Percentiles rank a stretch among this genome's conserved stretches.
phyloP scores from a whole-genome alignment of 352 stramenopile species.

The Pythium aquatile region DNA sequence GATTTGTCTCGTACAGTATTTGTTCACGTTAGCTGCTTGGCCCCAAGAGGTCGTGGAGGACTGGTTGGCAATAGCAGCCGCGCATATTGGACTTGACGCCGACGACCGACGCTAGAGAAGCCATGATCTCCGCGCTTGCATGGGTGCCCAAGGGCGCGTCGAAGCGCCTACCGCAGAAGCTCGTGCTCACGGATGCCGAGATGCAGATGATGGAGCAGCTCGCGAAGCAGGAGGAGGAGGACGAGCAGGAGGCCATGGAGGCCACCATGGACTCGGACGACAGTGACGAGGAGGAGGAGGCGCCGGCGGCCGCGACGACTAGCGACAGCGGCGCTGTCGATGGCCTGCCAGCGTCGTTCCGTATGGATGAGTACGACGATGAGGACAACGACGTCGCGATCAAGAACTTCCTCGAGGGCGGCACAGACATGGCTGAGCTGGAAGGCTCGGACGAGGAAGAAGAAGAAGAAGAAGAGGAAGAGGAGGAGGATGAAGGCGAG shows the following conservation, averaged over 20 bases:
- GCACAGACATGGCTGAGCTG: constrained; percentile 28
- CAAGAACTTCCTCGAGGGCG: constrained; percentile 62
- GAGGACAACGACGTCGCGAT: constrained; percentile 83
- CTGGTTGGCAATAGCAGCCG: constrained; percentile 24
- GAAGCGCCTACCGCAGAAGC: constrained; percentile 75
- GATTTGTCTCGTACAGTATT: constrained; percentile 22
- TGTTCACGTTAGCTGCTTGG: neutral
- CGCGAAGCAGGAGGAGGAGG: constrained; percentile 66
- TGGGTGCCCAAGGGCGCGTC: constrained; percentile 58
- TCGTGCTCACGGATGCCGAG: constrained; percentile 83
- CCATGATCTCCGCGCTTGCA: constrained; percentile 59
- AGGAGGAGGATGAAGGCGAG: constrained; percentile 35
- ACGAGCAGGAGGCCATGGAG: constrained; percentile 60
- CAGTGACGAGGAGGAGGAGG: constrained; percentile 36
- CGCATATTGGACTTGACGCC: neutral
- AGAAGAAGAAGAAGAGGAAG: constrained; percentile 37
- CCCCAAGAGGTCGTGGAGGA: constrained; percentile 21
- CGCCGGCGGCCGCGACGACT: constrained; percentile 10
- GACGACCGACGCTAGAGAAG: constrained; percentile 4
- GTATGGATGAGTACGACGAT: constrained; percentile 89
- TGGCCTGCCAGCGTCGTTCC: constrained; percentile 63
- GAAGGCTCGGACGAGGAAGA: constrained; percentile 35
- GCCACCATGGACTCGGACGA: constrained; percentile 51
- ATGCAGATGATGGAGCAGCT: constrained; percentile 78
- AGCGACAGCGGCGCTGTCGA: constrained; percentile 29